phyloP scores from a whole-genome alignment of 2,329 filamentous ascomycete genomes.

The Aspergillus alliaceus region DNA sequence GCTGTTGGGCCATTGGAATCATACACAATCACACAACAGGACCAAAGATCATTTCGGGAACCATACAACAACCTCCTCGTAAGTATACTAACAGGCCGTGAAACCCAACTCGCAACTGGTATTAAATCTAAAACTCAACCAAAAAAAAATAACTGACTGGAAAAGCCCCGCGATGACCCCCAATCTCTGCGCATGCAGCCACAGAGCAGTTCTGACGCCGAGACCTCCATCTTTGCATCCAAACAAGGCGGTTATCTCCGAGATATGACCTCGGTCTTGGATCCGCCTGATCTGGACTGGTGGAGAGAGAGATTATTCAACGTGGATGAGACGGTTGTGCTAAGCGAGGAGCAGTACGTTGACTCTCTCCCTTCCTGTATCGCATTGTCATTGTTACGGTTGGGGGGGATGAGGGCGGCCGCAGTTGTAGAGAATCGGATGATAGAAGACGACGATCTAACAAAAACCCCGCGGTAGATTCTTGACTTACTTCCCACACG shows the following conservation, averaged over 20 bases:
- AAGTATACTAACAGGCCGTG: too few relatives aligned
- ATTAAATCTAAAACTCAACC: too few relatives aligned
- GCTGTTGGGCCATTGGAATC: conserved; percentile 23
- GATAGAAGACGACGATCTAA: background rate
- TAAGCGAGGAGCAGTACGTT: conserved; percentile 71
- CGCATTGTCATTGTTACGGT: background rate
- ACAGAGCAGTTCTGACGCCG: conserved; percentile 12
- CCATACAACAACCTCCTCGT: conserved; percentile 15
- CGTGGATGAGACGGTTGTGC: conserved; percentile 69
- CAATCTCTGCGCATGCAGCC: conserved; percentile 20
- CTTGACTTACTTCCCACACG: conserved; percentile 77
- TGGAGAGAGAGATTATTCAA: conserved; percentile 75
- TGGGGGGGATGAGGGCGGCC: background rate
- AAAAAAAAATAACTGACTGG: background rate
- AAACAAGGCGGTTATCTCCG: conserved; percentile 26
- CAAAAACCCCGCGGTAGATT: conserved; percentile 54
- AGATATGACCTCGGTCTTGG: conserved; percentile 56
- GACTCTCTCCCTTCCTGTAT: background rate
- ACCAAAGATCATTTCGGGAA: conserved; percentile 18
- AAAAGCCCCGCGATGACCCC: conserved; percentile 12
- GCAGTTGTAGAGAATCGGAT: background rate
- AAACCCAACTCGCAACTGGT: too few relatives aligned
- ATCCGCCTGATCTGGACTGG: conserved; percentile 66
- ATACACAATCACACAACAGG: conserved; percentile 13
- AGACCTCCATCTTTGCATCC: conserved; percentile 22